A percentile compares a stretch with the other conserved stretches of the same genome.
phyloP scores from a whole-genome alignment of 768 basidiomycete genomes.

The Boletales sp. region DNA sequence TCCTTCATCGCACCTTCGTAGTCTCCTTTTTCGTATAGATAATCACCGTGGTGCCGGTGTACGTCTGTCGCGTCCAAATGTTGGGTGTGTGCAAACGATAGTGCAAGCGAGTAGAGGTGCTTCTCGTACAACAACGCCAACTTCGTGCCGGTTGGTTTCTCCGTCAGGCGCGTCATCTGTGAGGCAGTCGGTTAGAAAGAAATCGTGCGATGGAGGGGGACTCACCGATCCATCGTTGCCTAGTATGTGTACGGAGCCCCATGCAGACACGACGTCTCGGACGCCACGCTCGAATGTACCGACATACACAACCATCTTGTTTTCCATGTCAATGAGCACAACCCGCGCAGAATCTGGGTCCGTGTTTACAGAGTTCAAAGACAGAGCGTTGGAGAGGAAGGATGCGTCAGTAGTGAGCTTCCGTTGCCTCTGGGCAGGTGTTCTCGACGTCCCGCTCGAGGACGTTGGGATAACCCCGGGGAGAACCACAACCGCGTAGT shows the following conservation, averaged over 20 bases:
- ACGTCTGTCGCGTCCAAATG: no score
- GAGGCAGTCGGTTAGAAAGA: not conserved
- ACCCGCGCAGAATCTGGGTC: conserved; percentile 71
- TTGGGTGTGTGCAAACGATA: conserved; percentile 81
- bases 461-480: conserved; percentile 58
- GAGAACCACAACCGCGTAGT: conserved; percentile 87
- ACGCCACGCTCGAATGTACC: conserved; percentile 83
- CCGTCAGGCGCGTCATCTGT: conserved; percentile 64
- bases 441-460: conserved; percentile 56
- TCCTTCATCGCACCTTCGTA: conserved; percentile 93
- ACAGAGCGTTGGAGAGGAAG: conserved; percentile 6
- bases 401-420: conserved; percentile 17
- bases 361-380: conserved; percentile 37
- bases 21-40: conserved; percentile 83
- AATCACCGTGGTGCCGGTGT: conserved; percentile 86
- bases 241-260: conserved; percentile 77
- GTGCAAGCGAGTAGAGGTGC: conserved; percentile 73
- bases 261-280: conserved; percentile 74
- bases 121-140: conserved; percentile 82
- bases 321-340: conserved; percentile 87
- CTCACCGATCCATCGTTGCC: conserved; percentile 75
- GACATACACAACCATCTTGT: conserved; percentile 84
- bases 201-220: not conserved
- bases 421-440: conserved; percentile 17
- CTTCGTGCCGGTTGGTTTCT: conserved; percentile 79